phyloP scores from a whole-genome alignment of 805 yeast genomes.

The Kodamaea kakaduensis region DNA sequence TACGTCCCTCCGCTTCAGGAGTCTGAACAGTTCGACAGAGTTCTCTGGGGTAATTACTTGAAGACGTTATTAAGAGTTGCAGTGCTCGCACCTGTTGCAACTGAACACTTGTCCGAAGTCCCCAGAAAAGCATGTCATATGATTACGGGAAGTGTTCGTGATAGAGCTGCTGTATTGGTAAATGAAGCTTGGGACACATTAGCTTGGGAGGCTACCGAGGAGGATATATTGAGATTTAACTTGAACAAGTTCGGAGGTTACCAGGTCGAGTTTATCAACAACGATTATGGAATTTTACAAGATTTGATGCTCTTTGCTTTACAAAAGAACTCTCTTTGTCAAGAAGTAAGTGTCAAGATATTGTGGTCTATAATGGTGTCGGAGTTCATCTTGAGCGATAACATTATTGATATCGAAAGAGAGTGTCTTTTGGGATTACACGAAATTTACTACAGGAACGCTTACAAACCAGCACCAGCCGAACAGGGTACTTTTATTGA shows the following conservation, averaged over 20 bases:
- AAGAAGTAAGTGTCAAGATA: conserved; percentile 58
- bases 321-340: conserved; percentile 61
- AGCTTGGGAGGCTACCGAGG: conserved; percentile 58
- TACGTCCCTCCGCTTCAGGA: conserved; percentile 51
- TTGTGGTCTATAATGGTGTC: conserved; percentile 70
- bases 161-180: conserved; percentile 52
- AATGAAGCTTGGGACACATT: conserved; percentile 69
- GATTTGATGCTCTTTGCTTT: conserved; percentile 65
- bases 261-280: conserved; percentile 60
- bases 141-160: conserved; percentile 61
- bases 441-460: conserved; percentile 54
- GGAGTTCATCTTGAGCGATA: conserved; percentile 57
- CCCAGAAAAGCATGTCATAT: conserved; percentile 67
- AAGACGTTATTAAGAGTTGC: conserved; percentile 55
- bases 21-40: conserved; percentile 52
- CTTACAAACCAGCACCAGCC: conserved; percentile 50
- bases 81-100: conserved; percentile 62
- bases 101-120: conserved; percentile 66
- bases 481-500: conserved; percentile 55
- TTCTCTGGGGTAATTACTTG: conserved; percentile 66
- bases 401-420: conserved; percentile 55
- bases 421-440: conserved; percentile 63
- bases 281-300: conserved; percentile 56
- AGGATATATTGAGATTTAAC: conserved; percentile 55
- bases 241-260: conserved; percentile 62